Evolutionary conservation across 768 basidiomycete genomes (phyloP).

Genomic region (Heimioporus sp.): DNA sequence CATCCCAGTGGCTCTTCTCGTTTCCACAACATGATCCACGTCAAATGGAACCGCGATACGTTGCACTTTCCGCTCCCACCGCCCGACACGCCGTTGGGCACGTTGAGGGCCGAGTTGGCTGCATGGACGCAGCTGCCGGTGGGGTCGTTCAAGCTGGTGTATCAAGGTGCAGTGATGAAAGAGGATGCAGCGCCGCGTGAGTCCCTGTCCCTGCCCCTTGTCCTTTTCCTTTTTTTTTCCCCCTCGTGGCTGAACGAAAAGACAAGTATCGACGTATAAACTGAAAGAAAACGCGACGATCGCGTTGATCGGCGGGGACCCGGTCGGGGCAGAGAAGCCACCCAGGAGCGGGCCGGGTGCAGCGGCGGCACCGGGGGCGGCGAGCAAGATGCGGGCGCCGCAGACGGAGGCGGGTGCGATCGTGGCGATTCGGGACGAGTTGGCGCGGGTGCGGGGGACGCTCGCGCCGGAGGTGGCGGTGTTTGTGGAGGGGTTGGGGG

Average conservation of each 20-base stretch:
- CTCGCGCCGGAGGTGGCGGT: constrained; percentile 56
- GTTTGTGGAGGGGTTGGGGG: constrained; percentile 44
- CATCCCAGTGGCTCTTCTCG: constrained; percentile 4
- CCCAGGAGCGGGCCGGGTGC: constrained; percentile 7
- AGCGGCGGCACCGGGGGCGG: constrained; percentile 9
- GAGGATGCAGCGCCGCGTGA: constrained; percentile 69
- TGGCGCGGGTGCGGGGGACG: constrained; percentile 47
- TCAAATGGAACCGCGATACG: constrained; percentile 52
- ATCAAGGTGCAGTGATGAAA: constrained; percentile 88
- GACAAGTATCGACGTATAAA: constrained; percentile 69
- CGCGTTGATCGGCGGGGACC: constrained; percentile 59
- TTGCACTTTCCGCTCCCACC: constrained; percentile 56
- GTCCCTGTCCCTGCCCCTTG: constrained; percentile 22
- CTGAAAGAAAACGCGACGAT: constrained; percentile 69
- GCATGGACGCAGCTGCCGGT: constrained; percentile 71
- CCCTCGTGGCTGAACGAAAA: too few relatives aligned
- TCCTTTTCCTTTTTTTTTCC: constrained; percentile 7
- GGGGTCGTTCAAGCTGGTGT: constrained; percentile 80
- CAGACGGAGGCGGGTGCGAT: constrained; percentile 41
- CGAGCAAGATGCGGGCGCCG: constrained; percentile 19
- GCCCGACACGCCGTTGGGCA: constrained; percentile 53
- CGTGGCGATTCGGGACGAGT: constrained; percentile 35
- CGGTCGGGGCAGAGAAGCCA: constrained; percentile 17
- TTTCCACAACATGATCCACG: constrained; percentile 36
- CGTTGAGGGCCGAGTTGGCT: constrained; percentile 61